Base-by-base conservation (phyloP, 1,284 basidiomycete genomes). In the Austroboletus novae-zelandiae region DNA sequence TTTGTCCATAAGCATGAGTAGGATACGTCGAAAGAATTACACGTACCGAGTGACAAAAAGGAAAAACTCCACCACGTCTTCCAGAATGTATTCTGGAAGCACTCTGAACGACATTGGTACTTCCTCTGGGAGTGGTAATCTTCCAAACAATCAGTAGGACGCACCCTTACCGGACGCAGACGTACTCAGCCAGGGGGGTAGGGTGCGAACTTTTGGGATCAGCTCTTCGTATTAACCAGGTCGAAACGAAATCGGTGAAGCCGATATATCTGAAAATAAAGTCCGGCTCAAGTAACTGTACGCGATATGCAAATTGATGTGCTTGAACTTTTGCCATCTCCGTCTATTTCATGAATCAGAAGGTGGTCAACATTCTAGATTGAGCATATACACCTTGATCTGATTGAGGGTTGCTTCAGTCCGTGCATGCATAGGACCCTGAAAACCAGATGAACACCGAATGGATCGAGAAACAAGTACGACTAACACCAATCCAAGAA, bases 151-250 rank as follows among this genome's bases (percentile, higher is more conserved):
- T 65, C 40, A 66, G 50, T 23, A 35, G 39, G 23, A 48, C 18
- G 10, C 20, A 30, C 13, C 11, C 15, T 34, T 15, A 39, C 27
- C 17, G 9, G 20, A 25, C 43, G 43, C 10, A 36, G 14, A 76
- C 87, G 47, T 55, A 94, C 91, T 80, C 74, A 35, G 87, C 80
- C 14, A 70, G 64, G 3, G 80, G 78, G 47, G 75, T 79, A 1
- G 97, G 97, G 64, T 98, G 93, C 29, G 74, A 68, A 57, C 86
- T 85, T 50, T 74, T 79, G 1, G 94, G 91, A 60, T 99, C 97
- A n/a, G 89, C 94, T 52, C 91, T 81, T 7, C 95, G 84, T 47
- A 98, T 89, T 17, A 99, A 75, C 96, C 96, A 99, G 0, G 90
- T 91, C 62, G 96, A 96, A 44, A 94, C 75, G 70, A 98, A 97